Conservation (phyloP, 768 basidiomycete genomes). For the Leccinum uliginosum region DNA sequence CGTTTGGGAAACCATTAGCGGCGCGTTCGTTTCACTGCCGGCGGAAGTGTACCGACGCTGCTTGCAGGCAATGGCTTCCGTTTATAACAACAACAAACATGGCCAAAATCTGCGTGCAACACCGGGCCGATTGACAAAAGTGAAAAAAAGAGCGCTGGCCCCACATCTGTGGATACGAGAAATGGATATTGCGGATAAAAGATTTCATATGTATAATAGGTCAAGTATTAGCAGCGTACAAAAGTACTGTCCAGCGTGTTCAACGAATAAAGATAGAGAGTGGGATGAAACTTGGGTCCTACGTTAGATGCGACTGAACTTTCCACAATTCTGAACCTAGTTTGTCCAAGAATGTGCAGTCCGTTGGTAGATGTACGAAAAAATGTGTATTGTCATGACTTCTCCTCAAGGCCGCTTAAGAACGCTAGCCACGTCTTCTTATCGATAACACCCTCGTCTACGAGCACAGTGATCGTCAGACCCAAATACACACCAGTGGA, state of each 20-base stretch:
- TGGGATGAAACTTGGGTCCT: background rate
- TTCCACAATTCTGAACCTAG: background rate
- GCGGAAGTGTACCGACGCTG: background rate
- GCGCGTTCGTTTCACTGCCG: background rate
- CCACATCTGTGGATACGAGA: background rate
- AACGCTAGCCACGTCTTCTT: constrained; percentile 95
- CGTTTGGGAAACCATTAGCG: constrained; percentile 16
- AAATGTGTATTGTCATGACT: constrained; percentile 19
- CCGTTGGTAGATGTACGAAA: background rate
- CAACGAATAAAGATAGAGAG: background rate
- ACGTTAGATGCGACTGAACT: background rate
- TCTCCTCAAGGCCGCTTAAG: constrained; percentile 69
- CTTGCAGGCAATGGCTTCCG: constrained; percentile 25
- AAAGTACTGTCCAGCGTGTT: background rate
- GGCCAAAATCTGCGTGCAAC: background rate
- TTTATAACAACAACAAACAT: constrained; percentile 24
- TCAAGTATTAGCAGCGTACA: background rate
- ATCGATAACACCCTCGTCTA: constrained; percentile 88
- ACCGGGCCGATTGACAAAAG: too few species aligned
- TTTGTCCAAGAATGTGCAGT: background rate
- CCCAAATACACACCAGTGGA: background rate
- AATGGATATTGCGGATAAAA: background rate
- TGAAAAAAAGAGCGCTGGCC: too few species aligned
- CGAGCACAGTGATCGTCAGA: background rate
- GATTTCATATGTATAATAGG: background rate